A percentile compares a stretch with the other conserved stretches of the same genome.
Evolutionary conservation across 768 basidiomycete genomes (phyloP).

Genomic region (Naganishia friedmannii): DNA sequence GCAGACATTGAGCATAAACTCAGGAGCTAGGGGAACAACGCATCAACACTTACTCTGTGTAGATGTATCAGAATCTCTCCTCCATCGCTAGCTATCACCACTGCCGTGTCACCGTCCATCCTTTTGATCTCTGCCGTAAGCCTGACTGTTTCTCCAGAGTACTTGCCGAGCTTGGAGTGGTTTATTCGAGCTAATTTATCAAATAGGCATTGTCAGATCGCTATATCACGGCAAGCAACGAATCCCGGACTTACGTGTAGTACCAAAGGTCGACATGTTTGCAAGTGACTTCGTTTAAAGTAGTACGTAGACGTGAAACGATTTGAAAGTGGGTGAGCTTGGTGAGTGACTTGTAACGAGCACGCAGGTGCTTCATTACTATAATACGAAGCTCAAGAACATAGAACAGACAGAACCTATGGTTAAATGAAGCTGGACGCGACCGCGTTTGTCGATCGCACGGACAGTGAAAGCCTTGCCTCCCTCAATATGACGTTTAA

Average conservation of each 20-base stretch:
- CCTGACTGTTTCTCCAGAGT: conserved; percentile 61
- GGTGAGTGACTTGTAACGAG: too few species aligned
- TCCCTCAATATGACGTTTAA: too few species aligned
- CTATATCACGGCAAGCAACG: not conserved
- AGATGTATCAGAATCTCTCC: conserved; percentile 56
- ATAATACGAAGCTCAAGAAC: too few species aligned
- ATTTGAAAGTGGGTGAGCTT: too few species aligned
- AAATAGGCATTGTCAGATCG: not conserved
- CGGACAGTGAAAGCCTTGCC: too few species aligned
- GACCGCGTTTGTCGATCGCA: too few species aligned
- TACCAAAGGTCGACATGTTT: conserved; percentile 14
- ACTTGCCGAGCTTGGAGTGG: conserved; percentile 60
- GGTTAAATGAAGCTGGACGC: too few species aligned
- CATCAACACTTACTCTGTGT: conserved; percentile 20
- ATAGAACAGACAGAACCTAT: too few species aligned
- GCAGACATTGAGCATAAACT: not conserved
- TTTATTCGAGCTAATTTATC: conserved; percentile 60
- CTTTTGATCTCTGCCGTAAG: conserved; percentile 64
- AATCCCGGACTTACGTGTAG: conserved; percentile 1
- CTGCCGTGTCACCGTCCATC: conserved; percentile 58
- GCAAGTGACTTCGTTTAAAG: too few species aligned
- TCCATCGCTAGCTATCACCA: conserved; percentile 67
- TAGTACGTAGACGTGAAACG: too few species aligned
- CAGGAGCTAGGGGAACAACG: not conserved
- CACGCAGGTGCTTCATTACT: too few species aligned